Percentiles rank a stretch among this genome's conserved stretches.
These are phyloP conservation scores for Gonapodya prolifera DNA, from an alignment of 192 early-diverging fungal genomes.

Conservation along the genomic window DNA sequence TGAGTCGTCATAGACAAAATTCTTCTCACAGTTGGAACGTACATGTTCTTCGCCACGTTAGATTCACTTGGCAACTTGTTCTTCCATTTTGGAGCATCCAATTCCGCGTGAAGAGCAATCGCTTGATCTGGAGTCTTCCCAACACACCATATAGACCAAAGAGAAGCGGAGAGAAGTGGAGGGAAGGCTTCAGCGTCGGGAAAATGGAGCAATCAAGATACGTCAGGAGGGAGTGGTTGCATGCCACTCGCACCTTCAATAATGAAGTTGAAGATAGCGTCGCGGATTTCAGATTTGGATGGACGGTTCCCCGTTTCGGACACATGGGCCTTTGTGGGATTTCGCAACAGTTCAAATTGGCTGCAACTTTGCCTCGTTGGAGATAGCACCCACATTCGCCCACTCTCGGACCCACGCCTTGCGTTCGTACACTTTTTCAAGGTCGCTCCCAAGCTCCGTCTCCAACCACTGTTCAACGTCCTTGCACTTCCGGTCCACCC, in stretches of 20 bases:
- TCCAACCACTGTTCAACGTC: neutral
- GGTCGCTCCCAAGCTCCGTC: neutral
- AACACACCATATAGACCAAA: neutral
- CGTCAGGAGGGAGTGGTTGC: too few species aligned
- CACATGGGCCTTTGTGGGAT: neutral
- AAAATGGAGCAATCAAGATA: neutral
- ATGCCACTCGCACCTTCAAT: neutral
- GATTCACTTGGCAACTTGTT: neutral
- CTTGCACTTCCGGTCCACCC: neutral
- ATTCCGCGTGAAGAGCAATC: neutral
- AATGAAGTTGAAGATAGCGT: neutral
- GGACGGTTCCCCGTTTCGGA: neutral
- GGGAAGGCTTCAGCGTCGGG: neutral
- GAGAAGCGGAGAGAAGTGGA: neutral
- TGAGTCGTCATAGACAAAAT: neutral
- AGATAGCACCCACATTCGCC: neutral
- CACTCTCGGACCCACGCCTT: neutral
- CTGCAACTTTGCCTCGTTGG: too few species aligned
- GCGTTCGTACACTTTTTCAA: neutral
- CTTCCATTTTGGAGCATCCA: neutral
- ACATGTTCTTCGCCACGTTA: neutral
- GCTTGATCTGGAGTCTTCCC: neutral
- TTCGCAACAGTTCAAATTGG: too few species aligned
- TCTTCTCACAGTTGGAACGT: neutral
- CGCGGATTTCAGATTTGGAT: neutral